Evolutionary conservation across 208 protist species (phyloP).

Genomic region (Trypanosoma conorhini): DNA sequence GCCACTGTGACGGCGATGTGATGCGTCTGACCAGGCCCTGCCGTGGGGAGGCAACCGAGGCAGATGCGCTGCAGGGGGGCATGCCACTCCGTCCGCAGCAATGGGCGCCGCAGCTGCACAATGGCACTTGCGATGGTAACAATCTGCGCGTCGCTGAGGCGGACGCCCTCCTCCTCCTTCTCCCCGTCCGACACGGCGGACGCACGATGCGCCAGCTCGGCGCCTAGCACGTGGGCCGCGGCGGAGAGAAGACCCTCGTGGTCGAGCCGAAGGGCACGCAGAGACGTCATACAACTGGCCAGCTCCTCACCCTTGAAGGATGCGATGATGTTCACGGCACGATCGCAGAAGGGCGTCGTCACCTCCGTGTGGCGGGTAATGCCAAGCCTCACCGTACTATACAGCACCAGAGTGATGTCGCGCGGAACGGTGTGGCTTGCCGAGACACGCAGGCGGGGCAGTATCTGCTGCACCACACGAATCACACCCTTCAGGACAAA

Average conservation of each 20-base stretch:
- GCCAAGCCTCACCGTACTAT: slow-evolving; percentile 75
- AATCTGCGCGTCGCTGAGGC: slow-evolving; percentile 21
- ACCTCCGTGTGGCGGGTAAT: slow-evolving; percentile 55
- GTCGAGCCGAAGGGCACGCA: slow-evolving; percentile 41
- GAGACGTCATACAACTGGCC: slow-evolving; percentile 70
- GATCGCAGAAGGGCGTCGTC: slow-evolving; percentile 65
- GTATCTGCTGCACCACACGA: slow-evolving; percentile 76
- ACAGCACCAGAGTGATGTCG: slow-evolving; percentile 72
- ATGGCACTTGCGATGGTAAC: slow-evolving; percentile 30
- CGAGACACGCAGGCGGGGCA: slow-evolving; percentile 75
- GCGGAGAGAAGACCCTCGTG: slow-evolving; percentile 34
- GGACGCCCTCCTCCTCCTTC: not conserved
- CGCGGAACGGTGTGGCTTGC: slow-evolving; percentile 44
- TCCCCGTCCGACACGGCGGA: not conserved
- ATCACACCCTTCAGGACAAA: slow-evolving; percentile 80
- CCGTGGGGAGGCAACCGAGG: slow-evolving; percentile 7
- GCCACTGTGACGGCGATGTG: slow-evolving; percentile 23
- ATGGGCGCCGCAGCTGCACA: slow-evolving; percentile 10
- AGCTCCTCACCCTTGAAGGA: slow-evolving; percentile 69
- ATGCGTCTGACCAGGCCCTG: slow-evolving; percentile 22
- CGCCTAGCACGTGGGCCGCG: slow-evolving; percentile 26
- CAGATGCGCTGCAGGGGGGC: slow-evolving; percentile 21
- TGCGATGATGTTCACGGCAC: slow-evolving; percentile 44
- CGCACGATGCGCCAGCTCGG: slow-evolving; percentile 17
- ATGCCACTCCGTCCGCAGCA: slow-evolving; percentile 27